Base-by-base conservation (phyloP, 345 rosid genomes). In the Passiflora organensis region DNA sequence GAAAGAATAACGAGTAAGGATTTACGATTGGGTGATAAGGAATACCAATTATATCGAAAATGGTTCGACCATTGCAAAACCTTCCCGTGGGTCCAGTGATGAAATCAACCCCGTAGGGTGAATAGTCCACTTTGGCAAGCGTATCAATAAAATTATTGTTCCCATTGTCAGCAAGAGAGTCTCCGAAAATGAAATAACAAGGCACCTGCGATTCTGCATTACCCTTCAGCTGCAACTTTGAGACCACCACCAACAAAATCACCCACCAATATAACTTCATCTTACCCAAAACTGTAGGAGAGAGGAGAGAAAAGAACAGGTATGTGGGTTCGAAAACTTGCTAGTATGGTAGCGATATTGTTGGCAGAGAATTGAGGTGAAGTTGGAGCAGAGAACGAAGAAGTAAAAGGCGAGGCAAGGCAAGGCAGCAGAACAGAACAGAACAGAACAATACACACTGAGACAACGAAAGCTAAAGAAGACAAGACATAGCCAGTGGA, bases 161-260 rank as follows among this genome's bases (percentile, higher is more conserved):
- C 17, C 72, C 72, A 48, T 25, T 60, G 15, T 67, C 72, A 13
- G 45, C 72, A 45, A 55, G 16, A 4, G 72, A 67, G 39, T 67
- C 72, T 12, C 72, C 66, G 18, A 67, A 67, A 2, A 67, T 53
- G 56, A 54, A 67, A 18, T 60, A 60, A 38, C 72, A 67, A 2
- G 62, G 72, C 19, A 60, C 72, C 23, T 48, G 39, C 3, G 9
- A 15, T 13, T 17, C 25, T 24, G 57, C 70, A 8, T 28, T 6
- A 36, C 20, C 41, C 24, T 32, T n/a, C 1, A 1, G 13, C 15
- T 18, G 43, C 44, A n/a, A 32, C 13, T 0, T 32, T 16, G 55
- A 32, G 17, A 17, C 14, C 55, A 32, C 6, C 55, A 51, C 17
- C 41, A 51, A 17, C 41, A 51, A 14, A 3, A 17, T 41, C 16